phyloP scores from a whole-genome alignment of 495 filamentous ascomycete species.

The Hypoxylon subgilvum region DNA sequence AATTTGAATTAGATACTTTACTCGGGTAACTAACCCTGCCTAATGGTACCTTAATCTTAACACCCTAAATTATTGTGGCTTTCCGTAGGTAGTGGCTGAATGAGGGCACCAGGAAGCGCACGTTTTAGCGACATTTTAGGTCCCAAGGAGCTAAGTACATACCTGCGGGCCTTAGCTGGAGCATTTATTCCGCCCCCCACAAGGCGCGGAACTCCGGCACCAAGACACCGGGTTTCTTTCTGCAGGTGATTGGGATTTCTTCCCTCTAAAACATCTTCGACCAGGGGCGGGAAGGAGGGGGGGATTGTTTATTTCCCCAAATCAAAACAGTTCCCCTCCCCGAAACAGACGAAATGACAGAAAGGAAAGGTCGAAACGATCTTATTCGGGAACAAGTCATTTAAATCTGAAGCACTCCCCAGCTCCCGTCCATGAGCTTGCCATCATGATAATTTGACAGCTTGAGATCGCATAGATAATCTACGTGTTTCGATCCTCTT shows the following conservation, averaged over 20 bases:
- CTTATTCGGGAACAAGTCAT: slow-evolving; percentile 22
- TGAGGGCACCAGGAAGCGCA: no score
- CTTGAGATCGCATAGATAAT: slow-evolving; percentile 13
- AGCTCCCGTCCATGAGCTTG: background rate
- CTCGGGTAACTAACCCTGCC: background rate
- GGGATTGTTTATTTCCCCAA: slow-evolving; percentile 13
- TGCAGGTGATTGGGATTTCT: slow-evolving; percentile 33
- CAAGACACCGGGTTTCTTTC: slow-evolving; percentile 28
- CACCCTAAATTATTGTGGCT: slow-evolving; percentile 11
- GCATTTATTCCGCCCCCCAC: slow-evolving; percentile 21
- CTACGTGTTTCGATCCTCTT: slow-evolving; percentile 20
- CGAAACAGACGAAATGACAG: slow-evolving; percentile 1
- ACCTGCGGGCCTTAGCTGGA: no score
- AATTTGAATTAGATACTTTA: background rate
- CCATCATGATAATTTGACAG: slow-evolving; percentile 3
- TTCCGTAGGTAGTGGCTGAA: slow-evolving; percentile 30
- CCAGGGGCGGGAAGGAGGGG: no score
- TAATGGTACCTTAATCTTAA: slow-evolving; percentile 2
- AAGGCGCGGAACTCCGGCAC: slow-evolving; percentile 32
- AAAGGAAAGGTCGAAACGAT: slow-evolving; percentile 24
- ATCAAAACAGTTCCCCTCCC: slow-evolving; percentile 19
- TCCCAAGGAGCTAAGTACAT: no score
- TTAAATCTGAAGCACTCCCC: slow-evolving; percentile 25
- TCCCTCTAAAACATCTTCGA: slow-evolving; percentile 18
- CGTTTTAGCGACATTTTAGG: no score